Percentiles rank a stretch among this genome's conserved stretches.
Evolutionary conservation across 805 yeast species (phyloP).

Genomic region (Wickerhamiella nectarea): DNA sequence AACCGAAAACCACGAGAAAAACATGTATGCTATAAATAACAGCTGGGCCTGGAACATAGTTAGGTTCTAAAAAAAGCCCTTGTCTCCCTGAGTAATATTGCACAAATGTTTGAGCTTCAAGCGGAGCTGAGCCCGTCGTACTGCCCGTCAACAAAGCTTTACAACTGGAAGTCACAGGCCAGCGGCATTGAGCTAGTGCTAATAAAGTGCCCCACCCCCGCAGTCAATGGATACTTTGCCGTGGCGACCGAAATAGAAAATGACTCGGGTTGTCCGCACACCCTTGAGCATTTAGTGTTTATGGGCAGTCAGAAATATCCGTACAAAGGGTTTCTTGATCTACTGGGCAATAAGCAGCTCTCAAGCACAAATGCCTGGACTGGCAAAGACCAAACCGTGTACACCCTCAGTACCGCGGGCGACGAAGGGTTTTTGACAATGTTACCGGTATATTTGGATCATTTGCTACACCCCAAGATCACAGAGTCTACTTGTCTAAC

Average conservation of each 20-base stretch:
- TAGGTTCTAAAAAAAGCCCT: no score
- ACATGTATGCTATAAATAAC: no score
- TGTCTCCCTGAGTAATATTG: background rate
- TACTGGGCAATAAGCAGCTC: slow-evolving; percentile 68
- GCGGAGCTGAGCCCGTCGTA: slow-evolving; percentile 18
- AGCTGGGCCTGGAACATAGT: no score
- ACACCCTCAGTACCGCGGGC: slow-evolving; percentile 83
- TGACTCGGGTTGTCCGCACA: slow-evolving; percentile 90
- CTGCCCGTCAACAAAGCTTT: slow-evolving; percentile 17
- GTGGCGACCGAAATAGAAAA: slow-evolving; percentile 84
- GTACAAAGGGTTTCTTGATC: slow-evolving; percentile 80
- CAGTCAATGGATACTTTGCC: slow-evolving; percentile 83
- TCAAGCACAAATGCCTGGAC: slow-evolving; percentile 96
- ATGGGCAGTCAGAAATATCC: slow-evolving; percentile 89
- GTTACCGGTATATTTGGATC: slow-evolving; percentile 83
- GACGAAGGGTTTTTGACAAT: slow-evolving; percentile 85
- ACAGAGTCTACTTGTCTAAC: slow-evolving; percentile 85
- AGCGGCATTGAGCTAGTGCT: slow-evolving; percentile 76
- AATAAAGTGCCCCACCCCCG: slow-evolving; percentile 68
- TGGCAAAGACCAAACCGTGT: slow-evolving; percentile 87
- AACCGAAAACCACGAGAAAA: no score
- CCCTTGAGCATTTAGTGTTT: slow-evolving; percentile 84
- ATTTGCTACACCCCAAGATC: slow-evolving; percentile 67
- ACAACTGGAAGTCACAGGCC: slow-evolving; percentile 60
- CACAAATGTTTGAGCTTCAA: slow-evolving; percentile 13